Evolutionary conservation across 2,329 filamentous ascomycete genomes (phyloP).

Genomic region (Pseudogymnoascus sp.): DNA sequence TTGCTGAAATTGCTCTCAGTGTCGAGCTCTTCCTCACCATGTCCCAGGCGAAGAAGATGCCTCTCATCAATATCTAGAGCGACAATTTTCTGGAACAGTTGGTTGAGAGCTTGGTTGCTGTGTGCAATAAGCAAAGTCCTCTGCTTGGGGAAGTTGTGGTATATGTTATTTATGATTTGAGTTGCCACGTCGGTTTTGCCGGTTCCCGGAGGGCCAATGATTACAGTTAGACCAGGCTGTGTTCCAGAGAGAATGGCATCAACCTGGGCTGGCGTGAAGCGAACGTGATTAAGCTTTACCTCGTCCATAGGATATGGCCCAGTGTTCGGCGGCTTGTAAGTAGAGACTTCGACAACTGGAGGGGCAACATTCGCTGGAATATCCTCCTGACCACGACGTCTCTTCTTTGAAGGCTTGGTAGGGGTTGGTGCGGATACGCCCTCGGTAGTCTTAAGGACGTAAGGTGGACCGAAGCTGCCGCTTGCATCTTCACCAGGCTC

Average conservation of each 20-base stretch:
- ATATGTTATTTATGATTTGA: conserved; percentile 97
- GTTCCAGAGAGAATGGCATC: conserved; percentile 90
- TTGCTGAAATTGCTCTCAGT: conserved; percentile 87
- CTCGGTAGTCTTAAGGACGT: conserved; percentile 64
- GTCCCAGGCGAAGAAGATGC: conserved; percentile 83
- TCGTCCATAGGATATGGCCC: conserved; percentile 83
- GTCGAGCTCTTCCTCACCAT: conserved; percentile 89
- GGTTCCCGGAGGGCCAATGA: conserved; percentile 91
- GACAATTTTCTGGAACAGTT: conserved; percentile 97
- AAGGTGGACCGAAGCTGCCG: conserved; percentile 76
- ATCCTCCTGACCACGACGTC: conserved; percentile 68
- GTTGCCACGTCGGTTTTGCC: conserved; percentile 99
- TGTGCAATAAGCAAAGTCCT: conserved; percentile 89
- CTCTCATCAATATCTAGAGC: conserved; percentile 91
- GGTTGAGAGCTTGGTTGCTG: conserved; percentile 95
- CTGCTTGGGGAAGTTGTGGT: conserved; percentile 93
- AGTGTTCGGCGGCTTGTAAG: conserved; percentile 79
- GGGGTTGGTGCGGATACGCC: conserved; percentile 42
- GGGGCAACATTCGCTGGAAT: conserved; percentile 51
- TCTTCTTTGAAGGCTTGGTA: conserved; percentile 69
- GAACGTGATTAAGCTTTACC: conserved; percentile 71
- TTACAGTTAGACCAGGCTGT: conserved; percentile 85
- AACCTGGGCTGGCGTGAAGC: conserved; percentile 84
- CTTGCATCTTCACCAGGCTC: conserved; percentile 65
- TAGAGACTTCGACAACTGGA: conserved; percentile 71